Conservation (phyloP, 495 filamentous ascomycete genomes). For the Aeminium ludgeri region DNA sequence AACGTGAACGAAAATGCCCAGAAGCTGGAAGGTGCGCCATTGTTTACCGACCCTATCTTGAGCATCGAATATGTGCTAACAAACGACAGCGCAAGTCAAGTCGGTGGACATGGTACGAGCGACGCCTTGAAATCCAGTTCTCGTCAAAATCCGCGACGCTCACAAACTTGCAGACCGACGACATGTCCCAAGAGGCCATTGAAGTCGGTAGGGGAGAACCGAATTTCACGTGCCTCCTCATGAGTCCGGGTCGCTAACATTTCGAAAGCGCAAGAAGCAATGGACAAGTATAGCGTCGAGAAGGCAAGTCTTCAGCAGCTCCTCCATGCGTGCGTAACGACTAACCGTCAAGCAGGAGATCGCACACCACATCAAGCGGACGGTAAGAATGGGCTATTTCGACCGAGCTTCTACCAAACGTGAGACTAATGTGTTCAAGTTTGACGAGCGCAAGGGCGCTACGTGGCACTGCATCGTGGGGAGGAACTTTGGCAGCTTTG, state of each 20-base stretch:
- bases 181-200: conserved; percentile 89
- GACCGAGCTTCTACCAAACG: neutral
- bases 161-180: conserved; percentile 51
- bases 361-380: conserved; percentile 92
- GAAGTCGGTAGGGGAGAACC: conserved; percentile 58
- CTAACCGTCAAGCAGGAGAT: conserved; percentile 72
- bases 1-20: conserved; percentile 44
- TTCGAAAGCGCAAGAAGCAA: conserved; percentile 67
- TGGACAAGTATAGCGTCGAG: conserved; percentile 82
- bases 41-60: too few species aligned
- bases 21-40: conserved; percentile 48
- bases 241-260: conserved; percentile 8
- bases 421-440: conserved; percentile 31
- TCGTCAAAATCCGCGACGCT: neutral
- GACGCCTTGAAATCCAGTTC: neutral
- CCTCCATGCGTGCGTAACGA: too few species aligned
- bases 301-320: conserved; percentile 40
- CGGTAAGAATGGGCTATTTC: conserved; percentile 35
- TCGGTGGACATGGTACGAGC: conserved; percentile 94
- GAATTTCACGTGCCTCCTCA: conserved; percentile 5
- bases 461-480: conserved; percentile 99
- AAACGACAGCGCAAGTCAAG: conserved; percentile 78
- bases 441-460: conserved; percentile 77
- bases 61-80: too few species aligned
- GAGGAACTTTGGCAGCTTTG: conserved; percentile 96